Conservation (phyloP, 1,284 basidiomycete genomes). For the Kalmanozyma brasiliensis region DNA sequence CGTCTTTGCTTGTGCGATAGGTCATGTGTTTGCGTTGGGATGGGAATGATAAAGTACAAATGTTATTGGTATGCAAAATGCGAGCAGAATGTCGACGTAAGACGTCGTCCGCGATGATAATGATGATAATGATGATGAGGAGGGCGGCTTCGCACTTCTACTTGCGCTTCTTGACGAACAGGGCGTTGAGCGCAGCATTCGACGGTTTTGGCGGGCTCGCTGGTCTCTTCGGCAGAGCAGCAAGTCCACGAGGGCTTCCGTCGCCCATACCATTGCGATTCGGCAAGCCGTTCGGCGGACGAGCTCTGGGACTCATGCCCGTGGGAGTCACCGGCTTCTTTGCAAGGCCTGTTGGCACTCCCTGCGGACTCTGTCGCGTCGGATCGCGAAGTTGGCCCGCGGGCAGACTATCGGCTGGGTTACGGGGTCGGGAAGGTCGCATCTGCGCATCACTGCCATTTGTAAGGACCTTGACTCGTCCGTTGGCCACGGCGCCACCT, state of each 20-base stretch:
- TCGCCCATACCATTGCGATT: constrained; percentile 10
- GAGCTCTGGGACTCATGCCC: constrained; percentile 19
- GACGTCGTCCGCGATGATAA: too few species aligned
- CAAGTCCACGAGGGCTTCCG: constrained; percentile 24
- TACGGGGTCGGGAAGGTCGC: constrained; percentile 16
- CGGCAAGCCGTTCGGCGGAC: constrained; percentile 10
- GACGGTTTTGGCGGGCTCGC: constrained; percentile 46
- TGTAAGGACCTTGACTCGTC: constrained; percentile 4
- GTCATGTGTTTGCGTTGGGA: neutral
- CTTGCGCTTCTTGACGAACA: constrained; percentile 50
- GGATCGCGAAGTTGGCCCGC: constrained; percentile 20
- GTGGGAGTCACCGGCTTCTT: constrained; percentile 24
- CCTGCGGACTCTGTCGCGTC: constrained; percentile 20
- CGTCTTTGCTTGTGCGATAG: constrained; percentile 9
- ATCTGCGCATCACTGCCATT: constrained; percentile 6
- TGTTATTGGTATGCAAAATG: constrained; percentile 11
- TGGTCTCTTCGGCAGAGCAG: constrained; percentile 26
- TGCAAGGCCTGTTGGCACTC: constrained; percentile 4
- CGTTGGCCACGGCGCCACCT: constrained; percentile 2
- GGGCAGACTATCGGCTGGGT: constrained; percentile 18
- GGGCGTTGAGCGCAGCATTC: constrained; percentile 40
- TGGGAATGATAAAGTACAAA: constrained; percentile 14
- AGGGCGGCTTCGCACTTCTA: constrained; percentile 1
- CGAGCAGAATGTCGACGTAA: too few species aligned
- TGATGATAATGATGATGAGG: constrained; percentile 1